phyloP scores from a whole-genome alignment of 441 rosid species.

The Syzygium malaccense region DNA sequence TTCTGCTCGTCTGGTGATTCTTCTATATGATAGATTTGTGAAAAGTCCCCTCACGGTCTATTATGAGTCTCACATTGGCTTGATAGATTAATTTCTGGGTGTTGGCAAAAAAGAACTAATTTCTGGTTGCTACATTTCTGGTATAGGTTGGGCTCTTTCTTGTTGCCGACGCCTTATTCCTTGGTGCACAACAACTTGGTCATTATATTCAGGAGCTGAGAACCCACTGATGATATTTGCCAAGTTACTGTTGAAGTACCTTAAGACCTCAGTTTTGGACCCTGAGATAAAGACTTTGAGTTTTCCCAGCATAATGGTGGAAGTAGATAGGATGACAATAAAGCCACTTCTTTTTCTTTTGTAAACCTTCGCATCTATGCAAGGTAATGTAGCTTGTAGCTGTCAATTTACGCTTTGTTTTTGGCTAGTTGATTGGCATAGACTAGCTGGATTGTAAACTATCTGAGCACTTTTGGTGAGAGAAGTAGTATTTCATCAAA shows the following conservation, averaged over 20 bases:
- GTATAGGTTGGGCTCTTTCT: constrained; percentile 67
- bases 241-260: neutral
- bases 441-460: neutral
- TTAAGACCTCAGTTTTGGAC: neutral
- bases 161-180: constrained; percentile 61
- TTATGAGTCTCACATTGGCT: neutral
- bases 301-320: neutral
- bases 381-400: neutral
- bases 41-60: neutral
- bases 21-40: neutral
- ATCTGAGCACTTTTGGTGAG: neutral
- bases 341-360: neutral
- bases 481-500: neutral
- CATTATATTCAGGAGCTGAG: constrained; percentile 60
- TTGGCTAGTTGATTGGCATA: neutral
- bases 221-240: constrained; percentile 31
- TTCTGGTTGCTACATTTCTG: neutral
- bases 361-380: neutral
- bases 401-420: neutral
- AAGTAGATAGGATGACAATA: neutral
- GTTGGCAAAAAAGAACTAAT: neutral
- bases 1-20: constrained; percentile 73
- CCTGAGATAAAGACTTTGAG: neutral
- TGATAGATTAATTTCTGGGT: neutral
- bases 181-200: constrained; percentile 67